Evolutionary conservation across 192 early-diverging fungal genomes (phyloP), one percentile per base, ranked within the genome.

Genomic region (Gryganskiella cystojenkinii): DNA sequence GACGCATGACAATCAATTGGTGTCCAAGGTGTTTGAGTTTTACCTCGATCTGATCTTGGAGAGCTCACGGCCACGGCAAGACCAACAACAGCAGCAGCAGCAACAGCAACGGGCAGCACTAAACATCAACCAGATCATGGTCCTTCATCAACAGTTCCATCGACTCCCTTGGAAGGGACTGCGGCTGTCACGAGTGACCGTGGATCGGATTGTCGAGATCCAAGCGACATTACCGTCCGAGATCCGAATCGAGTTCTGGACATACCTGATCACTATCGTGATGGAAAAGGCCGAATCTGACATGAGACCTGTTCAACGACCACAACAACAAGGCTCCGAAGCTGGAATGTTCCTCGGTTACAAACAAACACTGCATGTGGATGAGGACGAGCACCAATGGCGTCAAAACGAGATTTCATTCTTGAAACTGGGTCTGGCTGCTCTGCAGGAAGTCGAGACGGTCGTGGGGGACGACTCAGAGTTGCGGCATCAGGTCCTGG

Each of bases 101-200:
- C 37, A 40, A 40, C 37, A 40, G 37, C 7, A 40, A 40, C 37
- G 13, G 37, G 37, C 5, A 13, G 37, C 37, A 13, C 13, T 13
- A 5, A 56, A 27, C 14, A 64, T 69, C 35, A 78, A 78, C 59
- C 74, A 78, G 42, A 68, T 27, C 34, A 78, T 78, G 74, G 19
- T 78, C 24, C 52, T 78, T 19, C 74, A 78, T 27, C 74, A 78
- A 34, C 74, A 78, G 28, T 78, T 78, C 50, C 74, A 69, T 19
- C 46, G 74, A 28, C 53, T 78, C 30, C 47, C 68, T 3, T 78
- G 74, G 74, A 60, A 45, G 30, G 61, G 56, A 9, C 58, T 78
- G 0, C 55, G 63, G 27, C 37, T 67, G 27, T 59, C 66, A 15
- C 56, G 35, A 43, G 43, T 60, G 17, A 34, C 24, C 8, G 42